Percentiles rank a stretch among this genome's conserved stretches.
Evolutionary conservation across 1,139 yeast species (phyloP).

Genomic region (Scheffersomyces titani): DNA sequence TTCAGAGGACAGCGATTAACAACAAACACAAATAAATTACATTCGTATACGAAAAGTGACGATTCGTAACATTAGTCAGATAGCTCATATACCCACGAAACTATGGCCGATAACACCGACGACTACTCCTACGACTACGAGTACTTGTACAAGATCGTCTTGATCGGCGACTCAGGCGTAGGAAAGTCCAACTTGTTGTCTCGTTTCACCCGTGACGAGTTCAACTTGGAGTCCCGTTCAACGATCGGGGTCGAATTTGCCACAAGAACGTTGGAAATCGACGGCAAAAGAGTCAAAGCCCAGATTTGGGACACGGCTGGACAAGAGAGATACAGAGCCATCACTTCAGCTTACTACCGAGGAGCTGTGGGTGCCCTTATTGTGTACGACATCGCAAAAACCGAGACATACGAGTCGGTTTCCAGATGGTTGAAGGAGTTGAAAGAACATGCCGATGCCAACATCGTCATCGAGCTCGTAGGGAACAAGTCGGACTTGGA

Average conservation of each 20-base stretch:
- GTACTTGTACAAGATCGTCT: constrained; percentile 89
- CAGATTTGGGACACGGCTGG: constrained; percentile 99
- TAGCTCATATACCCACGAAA: not conserved
- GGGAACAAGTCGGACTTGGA: constrained; percentile 94
- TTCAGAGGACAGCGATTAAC: not conserved
- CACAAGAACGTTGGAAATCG: constrained; percentile 91
- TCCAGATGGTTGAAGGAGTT: constrained; percentile 94
- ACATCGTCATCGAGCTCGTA: constrained; percentile 92
- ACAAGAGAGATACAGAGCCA: constrained; percentile 97
- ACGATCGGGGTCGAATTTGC: constrained; percentile 99
- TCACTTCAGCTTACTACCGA: constrained; percentile 94
- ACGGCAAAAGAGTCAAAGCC: constrained; percentile 93
- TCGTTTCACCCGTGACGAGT: constrained; percentile 93
- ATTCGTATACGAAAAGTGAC: not conserved
- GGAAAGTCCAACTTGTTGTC: constrained; percentile 94
- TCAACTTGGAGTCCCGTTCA: constrained; percentile 89
- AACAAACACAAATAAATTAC: not conserved
- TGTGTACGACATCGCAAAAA: constrained; percentile 93
- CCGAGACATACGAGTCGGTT: constrained; percentile 90
- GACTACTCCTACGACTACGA: constrained; percentile 93
- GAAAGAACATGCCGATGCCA: constrained; percentile 96
- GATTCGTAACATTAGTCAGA: not conserved
- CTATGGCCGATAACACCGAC: constrained; percentile 54
- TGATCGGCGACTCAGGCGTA: constrained; percentile 97
- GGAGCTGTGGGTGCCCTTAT: constrained; percentile 98